Evolutionary conservation across 352 stramenopile species (phyloP).

Genomic region (Globisporangium irregulare): DNA sequence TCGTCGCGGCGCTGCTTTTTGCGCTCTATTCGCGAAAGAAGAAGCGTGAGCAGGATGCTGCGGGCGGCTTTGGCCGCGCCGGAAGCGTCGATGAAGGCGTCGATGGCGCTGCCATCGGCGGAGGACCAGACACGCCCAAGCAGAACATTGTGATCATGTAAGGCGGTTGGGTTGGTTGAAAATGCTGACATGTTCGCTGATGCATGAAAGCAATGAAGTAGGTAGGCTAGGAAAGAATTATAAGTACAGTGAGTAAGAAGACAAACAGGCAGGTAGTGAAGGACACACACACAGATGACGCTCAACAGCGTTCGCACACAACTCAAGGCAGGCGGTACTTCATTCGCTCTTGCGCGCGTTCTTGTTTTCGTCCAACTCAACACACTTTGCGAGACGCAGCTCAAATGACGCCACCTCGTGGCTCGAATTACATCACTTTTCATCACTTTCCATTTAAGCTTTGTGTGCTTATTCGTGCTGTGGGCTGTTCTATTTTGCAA

Average conservation of each 20-base stretch:
- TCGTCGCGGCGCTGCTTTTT: constrained; percentile 68
- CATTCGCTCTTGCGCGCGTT: background rate
- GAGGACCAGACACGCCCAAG: constrained; percentile 63
- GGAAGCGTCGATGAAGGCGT: constrained; percentile 32
- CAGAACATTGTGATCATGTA: constrained; percentile 81
- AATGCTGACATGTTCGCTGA: background rate
- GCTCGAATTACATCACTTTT: background rate
- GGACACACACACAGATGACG: background rate
- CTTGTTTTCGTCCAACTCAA: background rate
- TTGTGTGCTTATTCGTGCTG: background rate
- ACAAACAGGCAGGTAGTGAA: background rate
- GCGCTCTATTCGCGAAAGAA: constrained; percentile 74
- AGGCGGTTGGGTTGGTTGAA: constrained; percentile 3
- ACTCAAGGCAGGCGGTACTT: background rate
- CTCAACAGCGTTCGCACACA: background rate
- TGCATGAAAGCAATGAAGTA: background rate
- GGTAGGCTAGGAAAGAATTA: constrained; percentile 11
- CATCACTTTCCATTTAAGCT: background rate
- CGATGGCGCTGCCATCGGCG: constrained; percentile 23
- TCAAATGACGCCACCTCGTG: background rate
- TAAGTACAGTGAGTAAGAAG: constrained; percentile 6
- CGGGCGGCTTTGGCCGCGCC: constrained; percentile 41
- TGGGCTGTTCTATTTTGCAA: background rate
- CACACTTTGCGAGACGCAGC: background rate
- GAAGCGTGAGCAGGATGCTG: constrained; percentile 54